Base-by-base conservation (phyloP, 2,329 filamentous ascomycete genomes). In the Sclerotiophoma versabilis region DNA sequence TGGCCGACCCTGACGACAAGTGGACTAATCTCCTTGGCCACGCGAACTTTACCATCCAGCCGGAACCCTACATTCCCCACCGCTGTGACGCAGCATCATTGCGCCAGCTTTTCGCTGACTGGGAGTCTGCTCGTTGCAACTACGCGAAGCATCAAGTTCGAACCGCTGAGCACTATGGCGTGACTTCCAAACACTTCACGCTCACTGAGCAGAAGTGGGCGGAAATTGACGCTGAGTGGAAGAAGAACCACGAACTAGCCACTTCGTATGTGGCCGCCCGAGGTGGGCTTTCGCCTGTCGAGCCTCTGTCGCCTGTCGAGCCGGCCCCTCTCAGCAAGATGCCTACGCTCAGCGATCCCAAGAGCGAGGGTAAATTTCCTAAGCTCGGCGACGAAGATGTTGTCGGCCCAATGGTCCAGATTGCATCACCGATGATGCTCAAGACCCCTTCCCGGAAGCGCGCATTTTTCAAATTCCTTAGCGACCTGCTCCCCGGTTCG, bases 151-250 rank as follows among this genome's bases (percentile, higher is more conserved):
- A 96, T 68, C 84, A 96, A 17, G 89, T 91, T 10, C 89, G 92
- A 53, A 95, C 91, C 0, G 89, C 90, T 50, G 93, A 96, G 75
- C 92, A 97, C 76, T 96, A 96, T 65, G 92, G 93, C 14, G 82
- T 88, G 27, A 96, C 92, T 0, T 96, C 92, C 48, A 95, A 92
- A 73, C 95, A 91, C 50, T 96, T 93, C 76, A 85, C 83, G 45
- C 82, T 95, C 51, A 96, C 93, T 0, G 88, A 95, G 74, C 84
- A 89, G 57, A 98, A 98, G 74, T 97, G 93, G 93, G 84, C 87
- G 22, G 85, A 88, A 64, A 90, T 90, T 36, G 91, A 96, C 71
- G 80, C 80, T 2, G 78, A 82, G 51, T 97, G 93, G 93, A 86
- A 87, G 70, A 74, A 76, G 29, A 84, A 87, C 49, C 86, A 95